Percentiles rank a stretch among this genome's conserved stretches.
Conservation (phyloP, 768 basidiomycete genomes). For the Leccinum longicurvipes region DNA sequence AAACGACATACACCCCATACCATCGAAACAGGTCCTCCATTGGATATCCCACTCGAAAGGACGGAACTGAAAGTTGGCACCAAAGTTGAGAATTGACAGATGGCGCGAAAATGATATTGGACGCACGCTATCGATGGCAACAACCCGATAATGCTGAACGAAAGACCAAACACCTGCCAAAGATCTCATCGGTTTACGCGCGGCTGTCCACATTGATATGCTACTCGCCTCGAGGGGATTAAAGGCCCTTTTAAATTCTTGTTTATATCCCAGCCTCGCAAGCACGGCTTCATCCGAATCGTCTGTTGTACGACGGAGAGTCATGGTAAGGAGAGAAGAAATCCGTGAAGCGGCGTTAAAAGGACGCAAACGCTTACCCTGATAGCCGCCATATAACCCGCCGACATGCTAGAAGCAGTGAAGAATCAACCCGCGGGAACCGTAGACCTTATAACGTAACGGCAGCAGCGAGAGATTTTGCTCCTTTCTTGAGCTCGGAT, state of each 20-base stretch:
- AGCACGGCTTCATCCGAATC: conserved; percentile 28
- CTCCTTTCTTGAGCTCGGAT: no score
- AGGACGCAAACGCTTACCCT: not conserved
- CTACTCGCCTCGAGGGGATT: conserved; percentile 25
- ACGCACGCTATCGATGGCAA: conserved; percentile 59
- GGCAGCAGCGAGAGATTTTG: no score
- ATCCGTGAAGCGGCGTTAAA: no score
- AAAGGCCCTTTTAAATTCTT: conserved; percentile 34
- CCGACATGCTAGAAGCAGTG: no score
- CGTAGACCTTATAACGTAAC: no score
- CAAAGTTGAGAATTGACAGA: not conserved
- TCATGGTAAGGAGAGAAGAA: not conserved
- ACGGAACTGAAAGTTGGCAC: conserved; percentile 34
- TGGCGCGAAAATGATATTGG: conserved; percentile 7
- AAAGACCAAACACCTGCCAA: conserved; percentile 61
- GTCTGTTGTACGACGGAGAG: not conserved
- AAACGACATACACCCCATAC: conserved; percentile 36
- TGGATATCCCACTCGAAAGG: conserved; percentile 40
- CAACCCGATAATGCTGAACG: conserved; percentile 66
- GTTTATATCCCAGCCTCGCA: conserved; percentile 32
- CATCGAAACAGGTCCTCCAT: conserved; percentile 46
- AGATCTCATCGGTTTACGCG: not conserved
- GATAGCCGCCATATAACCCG: no score
- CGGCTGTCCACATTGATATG: not conserved
- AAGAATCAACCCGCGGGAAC: no score